phyloP scores from a whole-genome alignment of 2,329 filamentous ascomycete species.

The Colletotrichum sp. region DNA sequence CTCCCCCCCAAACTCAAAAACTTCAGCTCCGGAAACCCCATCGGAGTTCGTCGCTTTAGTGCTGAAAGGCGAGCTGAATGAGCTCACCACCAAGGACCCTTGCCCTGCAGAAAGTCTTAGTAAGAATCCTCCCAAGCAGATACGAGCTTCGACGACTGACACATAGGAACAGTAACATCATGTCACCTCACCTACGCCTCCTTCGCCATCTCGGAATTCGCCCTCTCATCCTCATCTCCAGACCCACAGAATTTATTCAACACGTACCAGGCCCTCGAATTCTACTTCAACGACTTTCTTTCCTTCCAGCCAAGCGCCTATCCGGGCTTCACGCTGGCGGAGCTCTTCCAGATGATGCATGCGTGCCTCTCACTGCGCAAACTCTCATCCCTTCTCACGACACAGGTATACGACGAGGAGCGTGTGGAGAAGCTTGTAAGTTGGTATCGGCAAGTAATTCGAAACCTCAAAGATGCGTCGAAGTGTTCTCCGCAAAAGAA shows the following conservation, averaged over 20 bases:
- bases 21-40: accelerated
- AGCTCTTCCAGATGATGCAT: not conserved
- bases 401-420: too few species aligned
- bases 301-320: not conserved
- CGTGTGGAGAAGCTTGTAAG: too few species aligned
- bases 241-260: not conserved
- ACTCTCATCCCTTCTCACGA: not conserved
- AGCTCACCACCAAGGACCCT: too few species aligned
- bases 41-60: not conserved
- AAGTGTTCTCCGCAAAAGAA: too few species aligned
- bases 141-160: not conserved
- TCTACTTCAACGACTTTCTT: not conserved
- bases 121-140: too few species aligned
- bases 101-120: too few species aligned
- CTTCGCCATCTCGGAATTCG: not conserved
- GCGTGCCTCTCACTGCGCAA: not conserved
- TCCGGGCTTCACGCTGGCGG: not conserved
- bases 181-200: not conserved
- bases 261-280: not conserved
- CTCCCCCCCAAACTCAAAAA: not conserved
- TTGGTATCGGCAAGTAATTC: too few species aligned
- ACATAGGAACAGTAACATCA: not conserved
- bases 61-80: too few species aligned
- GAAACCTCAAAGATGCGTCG: not conserved
- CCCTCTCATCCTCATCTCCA: not conserved